phyloP scores from a whole-genome alignment of 352 stramenopile genomes.

The Pythium apleroticum region DNA sequence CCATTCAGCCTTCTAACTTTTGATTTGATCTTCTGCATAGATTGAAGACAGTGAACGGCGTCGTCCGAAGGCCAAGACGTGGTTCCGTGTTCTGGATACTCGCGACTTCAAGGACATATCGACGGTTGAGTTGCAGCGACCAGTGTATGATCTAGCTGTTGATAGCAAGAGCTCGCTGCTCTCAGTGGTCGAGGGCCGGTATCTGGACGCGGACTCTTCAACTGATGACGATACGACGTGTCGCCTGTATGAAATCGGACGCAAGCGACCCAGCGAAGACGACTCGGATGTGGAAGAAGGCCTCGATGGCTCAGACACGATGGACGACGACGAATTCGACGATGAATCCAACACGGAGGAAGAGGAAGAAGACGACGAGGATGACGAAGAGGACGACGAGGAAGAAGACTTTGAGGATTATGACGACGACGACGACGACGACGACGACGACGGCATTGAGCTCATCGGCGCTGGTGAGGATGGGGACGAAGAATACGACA shows the following conservation, averaged over 20 bases:
- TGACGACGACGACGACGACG: constrained; percentile 30
- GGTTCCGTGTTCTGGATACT: constrained; percentile 81
- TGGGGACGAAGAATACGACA: constrained; percentile 35
- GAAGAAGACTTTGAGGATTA: constrained; percentile 36
- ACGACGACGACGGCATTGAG: constrained; percentile 37
- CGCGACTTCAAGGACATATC: constrained; percentile 85
- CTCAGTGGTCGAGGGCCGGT: constrained; percentile 73
- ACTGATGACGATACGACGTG: constrained; percentile 79
- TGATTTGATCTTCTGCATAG: constrained; percentile 23
- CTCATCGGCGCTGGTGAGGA: constrained; percentile 33
- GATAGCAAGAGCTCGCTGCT: constrained; percentile 67
- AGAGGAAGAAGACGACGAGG: constrained; percentile 39
- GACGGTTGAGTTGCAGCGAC: constrained; percentile 77
- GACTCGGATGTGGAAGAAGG: constrained; percentile 87
- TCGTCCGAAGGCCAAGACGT: constrained; percentile 74
- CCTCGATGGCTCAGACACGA: constrained; percentile 60
- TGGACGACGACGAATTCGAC: constrained; percentile 83
- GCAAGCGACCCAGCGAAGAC: constrained; percentile 81
- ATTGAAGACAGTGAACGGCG: constrained; percentile 55
- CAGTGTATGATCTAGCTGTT: constrained; percentile 70
- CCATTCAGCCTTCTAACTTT: neutral
- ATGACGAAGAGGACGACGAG: constrained; percentile 37
- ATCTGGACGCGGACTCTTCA: constrained; percentile 55
- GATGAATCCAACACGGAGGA: constrained; percentile 53
- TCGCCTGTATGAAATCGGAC: constrained; percentile 85